Percentiles rank a stretch among this genome's conserved stretches.
Evolutionary conservation across 176 grass and related monocot species (phyloP).

Genomic region (Bromus sterilis): DNA sequence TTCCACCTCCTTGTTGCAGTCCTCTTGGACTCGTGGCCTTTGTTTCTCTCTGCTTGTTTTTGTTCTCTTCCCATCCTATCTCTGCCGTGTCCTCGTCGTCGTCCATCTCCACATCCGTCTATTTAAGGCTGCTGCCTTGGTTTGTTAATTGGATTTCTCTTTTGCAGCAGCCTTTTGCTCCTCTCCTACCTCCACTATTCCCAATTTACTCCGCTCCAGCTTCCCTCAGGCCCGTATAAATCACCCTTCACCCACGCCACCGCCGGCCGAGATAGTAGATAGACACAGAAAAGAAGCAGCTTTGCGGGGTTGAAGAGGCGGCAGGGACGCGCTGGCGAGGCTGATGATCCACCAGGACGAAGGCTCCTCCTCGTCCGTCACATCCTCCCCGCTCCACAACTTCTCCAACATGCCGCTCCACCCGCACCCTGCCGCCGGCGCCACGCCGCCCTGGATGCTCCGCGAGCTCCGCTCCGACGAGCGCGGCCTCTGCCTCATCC

Average conservation of each 20-base stretch:
- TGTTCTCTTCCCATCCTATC: not conserved
- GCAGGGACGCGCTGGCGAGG: constrained; percentile 23
- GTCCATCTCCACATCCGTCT: not conserved
- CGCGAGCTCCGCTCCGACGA: constrained; percentile 81
- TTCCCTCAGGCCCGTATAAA: constrained; percentile 13
- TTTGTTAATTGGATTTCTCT: constrained; percentile 1
- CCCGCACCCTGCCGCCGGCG: constrained; percentile 2
- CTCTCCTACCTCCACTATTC: constrained; percentile 4
- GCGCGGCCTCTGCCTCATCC: constrained; percentile 90
- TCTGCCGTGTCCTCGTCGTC: not conserved
- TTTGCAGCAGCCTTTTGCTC: constrained; percentile 7
- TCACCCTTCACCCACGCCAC: not conserved
- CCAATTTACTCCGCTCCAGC: not conserved
- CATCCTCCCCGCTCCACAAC: constrained; percentile 67
- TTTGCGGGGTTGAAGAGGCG: not conserved
- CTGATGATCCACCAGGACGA: constrained; percentile 71
- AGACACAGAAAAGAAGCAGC: not conserved
- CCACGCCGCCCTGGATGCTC: constrained; percentile 27
- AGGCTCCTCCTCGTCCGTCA: constrained; percentile 63
- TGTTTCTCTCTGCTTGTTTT: constrained; percentile 13
- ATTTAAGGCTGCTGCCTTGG: not conserved
- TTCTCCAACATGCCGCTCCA: constrained; percentile 74
- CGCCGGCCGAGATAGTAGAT: not conserved
- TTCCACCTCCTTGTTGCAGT: constrained; percentile 35
- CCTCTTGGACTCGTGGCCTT: constrained; percentile 7